phyloP scores from a whole-genome alignment of 495 filamentous ascomycete species.

The Aspergillus avenaceus region DNA sequence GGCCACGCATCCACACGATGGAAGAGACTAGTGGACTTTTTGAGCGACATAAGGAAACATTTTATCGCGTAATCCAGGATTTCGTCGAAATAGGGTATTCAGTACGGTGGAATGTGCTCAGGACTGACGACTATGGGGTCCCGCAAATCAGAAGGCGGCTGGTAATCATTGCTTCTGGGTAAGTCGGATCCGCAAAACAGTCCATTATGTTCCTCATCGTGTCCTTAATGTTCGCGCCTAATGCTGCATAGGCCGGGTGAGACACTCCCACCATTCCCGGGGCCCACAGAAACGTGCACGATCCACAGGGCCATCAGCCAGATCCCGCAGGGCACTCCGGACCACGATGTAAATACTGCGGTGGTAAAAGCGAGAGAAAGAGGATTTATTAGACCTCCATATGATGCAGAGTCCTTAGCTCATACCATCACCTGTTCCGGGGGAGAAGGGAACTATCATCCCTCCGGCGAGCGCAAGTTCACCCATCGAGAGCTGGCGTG shows the following conservation, averaged over 20 bases:
- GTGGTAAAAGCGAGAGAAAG: no score
- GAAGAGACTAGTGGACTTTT: conserved; percentile 76
- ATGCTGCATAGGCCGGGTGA: conserved; percentile 63
- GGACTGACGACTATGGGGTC: conserved; percentile 57
- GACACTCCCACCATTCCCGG: conserved; percentile 63
- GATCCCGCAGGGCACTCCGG: conserved; percentile 34
- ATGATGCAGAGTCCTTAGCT: conserved; percentile 47
- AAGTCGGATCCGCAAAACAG: no score
- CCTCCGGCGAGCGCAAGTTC: conserved; percentile 59
- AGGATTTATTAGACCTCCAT: conserved; percentile 17
- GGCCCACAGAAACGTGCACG: conserved; percentile 34
- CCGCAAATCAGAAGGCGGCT: conserved; percentile 59
- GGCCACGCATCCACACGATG: conserved; percentile 71
- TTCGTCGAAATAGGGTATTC: conserved; percentile 68
- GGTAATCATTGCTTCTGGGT: conserved; percentile 77
- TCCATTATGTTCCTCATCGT: background rate
- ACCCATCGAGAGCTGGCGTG: conserved; percentile 71
- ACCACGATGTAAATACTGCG: conserved; percentile 55
- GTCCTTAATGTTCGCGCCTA: conserved; percentile 6
- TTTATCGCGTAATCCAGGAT: conserved; percentile 58
- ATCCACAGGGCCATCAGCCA: conserved; percentile 44
- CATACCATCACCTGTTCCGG: conserved; percentile 68
- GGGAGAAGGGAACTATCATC: conserved; percentile 64
- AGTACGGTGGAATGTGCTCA: conserved; percentile 53
- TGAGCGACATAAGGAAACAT: conserved; percentile 44